A percentile compares a stretch with the other conserved stretches of the same genome.
Evolutionary conservation across 2,329 filamentous ascomycete species (phyloP).

Genomic region (Hawksworthiomyces lignivorus): DNA sequence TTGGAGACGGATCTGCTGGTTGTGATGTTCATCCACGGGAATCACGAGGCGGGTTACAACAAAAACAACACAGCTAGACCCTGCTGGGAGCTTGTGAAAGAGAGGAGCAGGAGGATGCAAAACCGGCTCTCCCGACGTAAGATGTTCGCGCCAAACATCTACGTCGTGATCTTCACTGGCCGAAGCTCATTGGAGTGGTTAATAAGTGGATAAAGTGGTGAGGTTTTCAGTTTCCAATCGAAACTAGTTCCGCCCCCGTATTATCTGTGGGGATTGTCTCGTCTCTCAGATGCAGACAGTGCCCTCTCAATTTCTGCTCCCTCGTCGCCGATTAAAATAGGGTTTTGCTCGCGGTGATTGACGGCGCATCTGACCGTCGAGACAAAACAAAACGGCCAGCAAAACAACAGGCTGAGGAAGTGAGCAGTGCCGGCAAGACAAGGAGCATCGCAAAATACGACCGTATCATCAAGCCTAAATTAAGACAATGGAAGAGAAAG

Average conservation of each 20-base stretch:
- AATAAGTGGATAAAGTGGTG: constrained; percentile 3
- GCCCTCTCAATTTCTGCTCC: too few species aligned
- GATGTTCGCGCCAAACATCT: constrained; percentile 11
- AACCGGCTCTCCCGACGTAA: constrained; percentile 8
- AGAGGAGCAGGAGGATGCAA: background rate
- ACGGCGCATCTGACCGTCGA: constrained; percentile 1
- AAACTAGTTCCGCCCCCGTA: constrained; percentile 3
- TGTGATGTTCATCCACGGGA: background rate
- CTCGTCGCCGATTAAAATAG: background rate
- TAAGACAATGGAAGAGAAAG: too few species aligned
- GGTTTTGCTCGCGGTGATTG: background rate
- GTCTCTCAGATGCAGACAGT: too few species aligned
- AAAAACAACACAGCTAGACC: too few species aligned
- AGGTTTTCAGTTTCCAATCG: constrained; percentile 4
- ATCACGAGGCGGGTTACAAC: background rate
- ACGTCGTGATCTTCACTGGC: constrained; percentile 11
- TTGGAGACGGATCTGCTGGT: background rate
- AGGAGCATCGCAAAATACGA: too few species aligned
- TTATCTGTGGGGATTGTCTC: background rate
- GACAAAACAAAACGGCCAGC: constrained; percentile 1
- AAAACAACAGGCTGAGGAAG: background rate
- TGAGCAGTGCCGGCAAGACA: too few species aligned
- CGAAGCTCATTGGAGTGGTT: constrained; percentile 4
- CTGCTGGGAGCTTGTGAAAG: background rate
- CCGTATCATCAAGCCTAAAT: constrained; percentile 1